phyloP scores from a whole-genome alignment of 2,329 filamentous ascomycete species.

The Zasmidium citrigriseum region DNA sequence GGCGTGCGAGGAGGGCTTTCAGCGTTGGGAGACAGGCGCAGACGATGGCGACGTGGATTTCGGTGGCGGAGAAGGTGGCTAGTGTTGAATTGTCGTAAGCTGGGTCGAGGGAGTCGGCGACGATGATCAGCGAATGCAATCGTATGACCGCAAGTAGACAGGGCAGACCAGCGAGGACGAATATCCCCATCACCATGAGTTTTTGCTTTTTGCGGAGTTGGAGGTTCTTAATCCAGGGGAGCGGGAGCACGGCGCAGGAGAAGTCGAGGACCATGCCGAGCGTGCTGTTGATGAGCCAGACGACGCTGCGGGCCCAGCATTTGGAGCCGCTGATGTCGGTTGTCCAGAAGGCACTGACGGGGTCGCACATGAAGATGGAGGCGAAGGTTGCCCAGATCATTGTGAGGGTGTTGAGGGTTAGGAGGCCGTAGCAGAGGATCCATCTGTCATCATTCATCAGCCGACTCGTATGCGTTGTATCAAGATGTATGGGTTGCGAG shows the following conservation, averaged over 20 bases:
- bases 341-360: conserved; percentile 2
- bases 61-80: conserved; percentile 5
- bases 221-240: conserved; percentile 8
- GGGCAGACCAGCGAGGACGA: conserved; percentile 9
- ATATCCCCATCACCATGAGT: conserved; percentile 3
- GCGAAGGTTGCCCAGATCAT: conserved; percentile 2
- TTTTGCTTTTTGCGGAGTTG: conserved; percentile 5
- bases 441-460: background rate
- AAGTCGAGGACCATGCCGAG: conserved; percentile 10
- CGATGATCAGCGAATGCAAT: conserved; percentile 6
- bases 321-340: background rate
- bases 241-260: conserved; percentile 3
- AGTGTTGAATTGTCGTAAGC: conserved; percentile 6
- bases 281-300: conserved; percentile 7
- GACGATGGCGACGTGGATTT: conserved; percentile 8
- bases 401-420: background rate
- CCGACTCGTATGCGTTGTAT: background rate
- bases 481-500: background rate
- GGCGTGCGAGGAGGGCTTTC: conserved; percentile 1
- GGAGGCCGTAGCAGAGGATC: background rate
- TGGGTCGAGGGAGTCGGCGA: conserved; percentile 3
- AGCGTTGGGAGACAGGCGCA: conserved; percentile 8
- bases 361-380: conserved; percentile 9
- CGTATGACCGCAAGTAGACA: conserved; percentile 9
- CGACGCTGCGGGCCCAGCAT: background rate